These are phyloP conservation scores for Gymnopilus dilepis DNA, from an alignment of 768 basidiomycete genomes.

Conservation along the genomic window DNA sequence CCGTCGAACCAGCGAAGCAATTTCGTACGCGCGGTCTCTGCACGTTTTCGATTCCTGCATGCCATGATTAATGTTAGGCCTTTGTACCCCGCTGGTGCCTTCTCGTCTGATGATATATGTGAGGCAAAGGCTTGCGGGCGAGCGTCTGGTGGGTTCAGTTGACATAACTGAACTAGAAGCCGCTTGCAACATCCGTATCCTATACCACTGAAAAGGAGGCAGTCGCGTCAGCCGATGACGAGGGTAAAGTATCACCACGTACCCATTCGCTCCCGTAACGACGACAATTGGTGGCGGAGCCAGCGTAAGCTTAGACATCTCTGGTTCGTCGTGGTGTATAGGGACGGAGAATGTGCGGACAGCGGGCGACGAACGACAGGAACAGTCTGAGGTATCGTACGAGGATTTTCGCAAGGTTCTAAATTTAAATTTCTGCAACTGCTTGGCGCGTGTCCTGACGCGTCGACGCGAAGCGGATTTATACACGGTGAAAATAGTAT, in stretches of 20 bases:
- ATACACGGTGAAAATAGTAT: slow-evolving; percentile 14
- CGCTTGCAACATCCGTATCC: slow-evolving; percentile 86
- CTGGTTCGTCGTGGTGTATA: neutral
- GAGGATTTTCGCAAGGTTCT: slow-evolving; percentile 8
- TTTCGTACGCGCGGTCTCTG: slow-evolving; percentile 61
- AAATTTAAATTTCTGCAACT: neutral
- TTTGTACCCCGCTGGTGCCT: slow-evolving; percentile 37
- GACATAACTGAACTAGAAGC: slow-evolving; percentile 71
- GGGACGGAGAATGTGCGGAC: neutral
- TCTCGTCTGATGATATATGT: slow-evolving; percentile 26
- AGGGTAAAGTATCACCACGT: slow-evolving; percentile 21
- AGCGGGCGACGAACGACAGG: neutral
- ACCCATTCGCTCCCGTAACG: slow-evolving; percentile 78
- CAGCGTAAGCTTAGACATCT: slow-evolving; percentile 17
- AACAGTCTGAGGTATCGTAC: slow-evolving; percentile 16
- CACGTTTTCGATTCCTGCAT: slow-evolving; percentile 70
- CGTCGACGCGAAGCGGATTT: too few species aligned
- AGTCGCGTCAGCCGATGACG: neutral
- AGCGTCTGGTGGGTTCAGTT: slow-evolving; percentile 53
- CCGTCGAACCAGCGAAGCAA: slow-evolving; percentile 60
- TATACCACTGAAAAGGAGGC: slow-evolving; percentile 61
- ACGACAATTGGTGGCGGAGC: slow-evolving; percentile 53
- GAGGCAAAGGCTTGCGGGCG: slow-evolving; percentile 47
- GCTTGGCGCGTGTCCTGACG: too few species aligned
- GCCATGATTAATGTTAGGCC: slow-evolving; percentile 82